Evolutionary conservation across 352 stramenopile genomes (phyloP).

Genomic region (Phytophthora pini): DNA sequence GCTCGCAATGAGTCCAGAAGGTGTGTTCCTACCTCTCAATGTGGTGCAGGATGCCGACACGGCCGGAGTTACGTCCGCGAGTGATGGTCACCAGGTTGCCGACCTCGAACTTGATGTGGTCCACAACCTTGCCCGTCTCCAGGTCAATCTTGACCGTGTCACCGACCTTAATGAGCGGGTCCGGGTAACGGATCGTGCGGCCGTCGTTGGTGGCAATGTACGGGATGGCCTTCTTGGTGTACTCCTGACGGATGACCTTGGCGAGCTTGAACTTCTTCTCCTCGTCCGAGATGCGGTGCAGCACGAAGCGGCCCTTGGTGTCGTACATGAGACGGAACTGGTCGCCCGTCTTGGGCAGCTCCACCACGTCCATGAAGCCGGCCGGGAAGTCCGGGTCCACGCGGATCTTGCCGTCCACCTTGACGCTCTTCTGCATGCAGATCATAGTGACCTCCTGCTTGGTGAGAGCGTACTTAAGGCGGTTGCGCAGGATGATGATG

Average conservation of each 20-base stretch:
- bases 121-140: slow-evolving; percentile 97
- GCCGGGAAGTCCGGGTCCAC: slow-evolving; percentile 98
- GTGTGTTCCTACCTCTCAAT: slow-evolving; percentile 96
- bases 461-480: slow-evolving; percentile 99
- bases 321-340: slow-evolving; percentile 98
- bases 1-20: slow-evolving; percentile 88
- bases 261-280: slow-evolving; percentile 99
- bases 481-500: slow-evolving; percentile 98
- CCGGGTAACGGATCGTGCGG: slow-evolving; percentile 98
- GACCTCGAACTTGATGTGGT: slow-evolving; percentile 99
- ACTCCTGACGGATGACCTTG: slow-evolving; percentile 96
- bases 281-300: slow-evolving; percentile 96
- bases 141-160: slow-evolving; percentile 99
- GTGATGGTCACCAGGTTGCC: slow-evolving; percentile 98
- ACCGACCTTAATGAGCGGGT: slow-evolving; percentile 98
- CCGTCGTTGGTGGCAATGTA: slow-evolving; percentile 99
- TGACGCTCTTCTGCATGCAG: slow-evolving; percentile 99
- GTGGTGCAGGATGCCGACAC: slow-evolving; percentile 97
- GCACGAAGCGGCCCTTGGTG: slow-evolving; percentile 98
- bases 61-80: slow-evolving; percentile 96
- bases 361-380: slow-evolving; percentile 99
- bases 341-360: slow-evolving; percentile 97
- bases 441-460: slow-evolving; percentile 99
- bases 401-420: slow-evolving; percentile 97
- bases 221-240: slow-evolving; percentile 97